Evolutionary conservation across 768 basidiomycete genomes (phyloP).

Genomic region (Mrakia frigida): DNA sequence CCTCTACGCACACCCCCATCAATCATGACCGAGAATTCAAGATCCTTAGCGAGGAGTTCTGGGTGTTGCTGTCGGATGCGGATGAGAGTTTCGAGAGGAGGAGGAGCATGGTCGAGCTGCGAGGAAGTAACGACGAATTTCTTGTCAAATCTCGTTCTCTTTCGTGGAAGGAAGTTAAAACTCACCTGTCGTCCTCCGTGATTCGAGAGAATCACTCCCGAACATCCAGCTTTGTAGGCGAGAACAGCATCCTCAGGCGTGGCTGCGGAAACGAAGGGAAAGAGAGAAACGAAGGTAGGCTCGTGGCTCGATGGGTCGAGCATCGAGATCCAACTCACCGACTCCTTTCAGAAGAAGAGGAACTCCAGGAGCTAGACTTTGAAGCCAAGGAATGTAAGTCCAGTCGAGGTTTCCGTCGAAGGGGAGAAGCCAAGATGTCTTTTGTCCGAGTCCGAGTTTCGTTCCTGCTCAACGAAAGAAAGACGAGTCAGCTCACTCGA

Average conservation of each 20-base stretch:
- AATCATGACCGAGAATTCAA: constrained; percentile 21
- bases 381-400: constrained; percentile 44
- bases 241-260: constrained; percentile 40
- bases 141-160: no score
- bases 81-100: not conserved
- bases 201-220: constrained; percentile 48
- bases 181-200: constrained; percentile 36
- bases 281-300: constrained; percentile 48
- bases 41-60: not conserved
- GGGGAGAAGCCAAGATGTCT: constrained; percentile 11
- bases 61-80: not conserved
- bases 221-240: constrained; percentile 46
- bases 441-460: constrained; percentile 18
- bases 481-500: no score
- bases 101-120: constrained; percentile 7
- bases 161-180: not conserved
- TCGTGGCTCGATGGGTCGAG: constrained; percentile 17
- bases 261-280: constrained; percentile 46
- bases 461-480: no score
- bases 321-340: constrained; percentile 35
- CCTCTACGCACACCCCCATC: constrained; percentile 52
- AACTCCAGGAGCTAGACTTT: constrained; percentile 37
- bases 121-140: not conserved
- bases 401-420: constrained; percentile 39
- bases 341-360: constrained; percentile 46